Evolutionary conservation across 768 basidiomycete species (phyloP).

Genomic region (Termitomyces sp.): DNA sequence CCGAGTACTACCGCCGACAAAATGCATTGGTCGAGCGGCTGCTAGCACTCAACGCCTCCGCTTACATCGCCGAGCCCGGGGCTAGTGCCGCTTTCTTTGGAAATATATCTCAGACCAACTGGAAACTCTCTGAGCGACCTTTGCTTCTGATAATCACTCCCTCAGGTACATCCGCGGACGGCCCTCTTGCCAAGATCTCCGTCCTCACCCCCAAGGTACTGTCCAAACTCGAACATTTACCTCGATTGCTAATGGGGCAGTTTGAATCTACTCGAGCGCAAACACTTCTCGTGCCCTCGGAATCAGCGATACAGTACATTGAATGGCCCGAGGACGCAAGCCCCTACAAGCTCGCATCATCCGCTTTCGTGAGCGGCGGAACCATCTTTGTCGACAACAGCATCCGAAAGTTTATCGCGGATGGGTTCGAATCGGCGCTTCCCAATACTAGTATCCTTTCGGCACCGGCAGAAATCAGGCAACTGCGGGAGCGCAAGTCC

Average conservation of each 20-base stretch:
- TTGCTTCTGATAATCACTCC: conserved; percentile 64
- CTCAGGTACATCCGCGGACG: conserved; percentile 13
- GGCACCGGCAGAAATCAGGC: conserved; percentile 50
- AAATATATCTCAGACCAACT: conserved; percentile 58
- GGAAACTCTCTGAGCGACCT: conserved; percentile 77
- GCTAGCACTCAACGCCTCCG: conserved; percentile 44
- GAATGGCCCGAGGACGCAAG: conserved; percentile 65
- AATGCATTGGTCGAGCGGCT: conserved; percentile 44
- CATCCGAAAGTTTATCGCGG: conserved; percentile 57
- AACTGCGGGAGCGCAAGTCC: conserved; percentile 72
- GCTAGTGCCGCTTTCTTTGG: conserved; percentile 65
- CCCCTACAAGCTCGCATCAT: conserved; percentile 50
- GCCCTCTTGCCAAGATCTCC: conserved; percentile 38
- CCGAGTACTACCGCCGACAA: conserved; percentile 51
- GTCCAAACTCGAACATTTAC: neutral
- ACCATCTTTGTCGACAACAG: conserved; percentile 57
- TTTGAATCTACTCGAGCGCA: conserved; percentile 75
- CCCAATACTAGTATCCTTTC: conserved; percentile 31
- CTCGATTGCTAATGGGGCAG: conserved; percentile 7
- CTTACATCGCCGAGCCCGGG: conserved; percentile 79
- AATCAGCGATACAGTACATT: conserved; percentile 33
- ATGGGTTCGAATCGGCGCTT: conserved; percentile 49
- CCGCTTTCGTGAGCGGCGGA: conserved; percentile 18
- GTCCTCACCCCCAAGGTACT: conserved; percentile 60
- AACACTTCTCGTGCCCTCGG: conserved; percentile 46